Conservation (phyloP, 2,329 filamentous ascomycete genomes). For the Teratosphaeria gauchensis region DNA sequence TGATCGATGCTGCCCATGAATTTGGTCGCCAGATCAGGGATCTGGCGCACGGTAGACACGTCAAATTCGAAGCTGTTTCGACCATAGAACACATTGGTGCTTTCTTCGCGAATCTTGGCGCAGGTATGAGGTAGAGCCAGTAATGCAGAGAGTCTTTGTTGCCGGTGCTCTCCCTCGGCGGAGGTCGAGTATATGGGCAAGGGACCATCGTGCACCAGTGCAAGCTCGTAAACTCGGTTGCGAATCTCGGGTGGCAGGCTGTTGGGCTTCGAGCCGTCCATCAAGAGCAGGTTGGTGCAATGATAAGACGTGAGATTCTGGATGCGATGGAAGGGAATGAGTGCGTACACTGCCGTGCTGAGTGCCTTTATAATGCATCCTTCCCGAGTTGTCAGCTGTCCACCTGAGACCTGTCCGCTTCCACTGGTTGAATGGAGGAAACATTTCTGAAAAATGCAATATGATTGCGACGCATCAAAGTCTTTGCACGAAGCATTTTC, state of each 20-base stretch:
- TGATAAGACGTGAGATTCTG: too few species aligned
- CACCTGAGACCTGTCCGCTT: too few species aligned
- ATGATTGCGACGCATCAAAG: too few species aligned
- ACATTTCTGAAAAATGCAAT: too few species aligned
- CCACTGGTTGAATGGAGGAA: too few species aligned
- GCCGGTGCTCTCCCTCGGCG: background rate
- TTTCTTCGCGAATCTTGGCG: background rate
- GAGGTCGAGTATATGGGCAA: background rate
- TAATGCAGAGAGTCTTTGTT: background rate
- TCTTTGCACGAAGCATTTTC: too few species aligned
- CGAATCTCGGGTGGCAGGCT: background rate
- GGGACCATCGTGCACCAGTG: background rate
- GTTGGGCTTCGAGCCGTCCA: background rate
- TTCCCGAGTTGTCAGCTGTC: background rate
- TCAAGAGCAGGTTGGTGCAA: background rate
- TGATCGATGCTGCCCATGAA: background rate
- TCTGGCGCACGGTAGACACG: background rate
- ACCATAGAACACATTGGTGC: background rate
- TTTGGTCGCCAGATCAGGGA: background rate
- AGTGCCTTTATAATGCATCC: background rate
- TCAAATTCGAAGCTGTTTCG: background rate
- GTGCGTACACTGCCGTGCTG: background rate
- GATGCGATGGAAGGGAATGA: background rate
- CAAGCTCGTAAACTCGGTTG: background rate
- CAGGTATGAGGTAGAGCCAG: background rate